Evolutionary conservation across 78 protist genomes (phyloP).

Genomic region (Guillardia theta): DNA sequence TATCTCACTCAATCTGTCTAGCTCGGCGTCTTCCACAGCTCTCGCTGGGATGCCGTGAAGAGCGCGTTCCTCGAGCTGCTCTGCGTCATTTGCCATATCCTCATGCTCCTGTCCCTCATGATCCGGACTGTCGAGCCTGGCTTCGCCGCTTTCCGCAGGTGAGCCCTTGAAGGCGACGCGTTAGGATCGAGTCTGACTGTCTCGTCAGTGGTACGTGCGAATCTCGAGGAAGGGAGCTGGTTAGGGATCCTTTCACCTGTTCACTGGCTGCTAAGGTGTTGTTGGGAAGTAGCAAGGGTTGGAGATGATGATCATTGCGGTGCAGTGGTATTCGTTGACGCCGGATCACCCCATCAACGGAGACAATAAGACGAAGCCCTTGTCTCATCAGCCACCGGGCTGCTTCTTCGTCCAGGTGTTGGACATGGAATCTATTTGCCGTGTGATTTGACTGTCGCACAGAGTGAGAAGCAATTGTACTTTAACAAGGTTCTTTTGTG

Average conservation of each 20-base stretch:
- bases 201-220: neutral
- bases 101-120: neutral
- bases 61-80: neutral
- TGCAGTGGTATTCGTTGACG: neutral
- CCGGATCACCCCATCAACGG: neutral
- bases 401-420: neutral
- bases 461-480: neutral
- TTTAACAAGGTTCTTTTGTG: neutral
- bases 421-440: too few relatives aligned
- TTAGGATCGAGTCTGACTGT: neutral
- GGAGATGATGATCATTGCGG: neutral
- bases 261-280: neutral
- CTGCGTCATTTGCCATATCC: neutral
- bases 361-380: neutral
- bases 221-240: neutral
- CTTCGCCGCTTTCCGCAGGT: neutral
- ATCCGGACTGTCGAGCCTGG: neutral
- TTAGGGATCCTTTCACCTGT: neutral
- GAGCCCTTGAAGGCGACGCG: neutral
- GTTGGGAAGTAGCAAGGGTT: neutral
- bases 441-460: too few relatives aligned
- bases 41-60: neutral
- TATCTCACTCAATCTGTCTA: neutral
- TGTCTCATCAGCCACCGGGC: neutral
- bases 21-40: neutral